Evolutionary conservation across 176 grass and related monocot species (phyloP).

Genomic region (Carex parvula): DNA sequence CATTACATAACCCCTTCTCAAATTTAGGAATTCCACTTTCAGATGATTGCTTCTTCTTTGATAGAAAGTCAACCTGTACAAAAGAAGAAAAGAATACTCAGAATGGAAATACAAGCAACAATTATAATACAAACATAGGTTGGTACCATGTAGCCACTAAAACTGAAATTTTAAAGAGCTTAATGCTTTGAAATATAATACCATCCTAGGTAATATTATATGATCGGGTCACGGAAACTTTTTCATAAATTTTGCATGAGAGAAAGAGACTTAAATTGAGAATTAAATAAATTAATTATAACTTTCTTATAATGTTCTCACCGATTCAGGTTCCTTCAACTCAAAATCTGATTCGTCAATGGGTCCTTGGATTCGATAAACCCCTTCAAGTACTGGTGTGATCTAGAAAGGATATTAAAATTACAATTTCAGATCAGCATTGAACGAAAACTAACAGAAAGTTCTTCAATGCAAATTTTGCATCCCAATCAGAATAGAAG

Average conservation of each 20-base stretch:
- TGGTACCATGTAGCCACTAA: background rate
- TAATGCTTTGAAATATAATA: background rate
- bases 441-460: background rate
- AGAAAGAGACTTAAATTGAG: background rate
- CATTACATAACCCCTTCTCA: slow-evolving; percentile 30
- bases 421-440: slow-evolving; percentile 17
- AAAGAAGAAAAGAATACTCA: slow-evolving; percentile 16
- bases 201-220: background rate
- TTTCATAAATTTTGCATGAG: background rate
- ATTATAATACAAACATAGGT: background rate
- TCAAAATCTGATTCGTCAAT: slow-evolving; percentile 33
- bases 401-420: slow-evolving; percentile 48
- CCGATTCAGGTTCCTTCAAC: slow-evolving; percentile 20
- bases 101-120: background rate
- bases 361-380: slow-evolving; percentile 37
- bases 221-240: background rate
- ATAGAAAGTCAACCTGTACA: slow-evolving; percentile 24
- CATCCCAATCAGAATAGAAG: background rate
- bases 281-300: background rate
- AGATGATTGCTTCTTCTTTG: slow-evolving; percentile 15
- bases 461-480: background rate
- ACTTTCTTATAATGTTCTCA: slow-evolving; percentile 26
- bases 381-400: slow-evolving; percentile 38
- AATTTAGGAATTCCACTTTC: slow-evolving; percentile 16
- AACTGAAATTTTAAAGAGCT: background rate